Evolutionary conservation across 164 flowering plant species (phyloP).

Genomic region (Magnolia changhungtana): DNA sequence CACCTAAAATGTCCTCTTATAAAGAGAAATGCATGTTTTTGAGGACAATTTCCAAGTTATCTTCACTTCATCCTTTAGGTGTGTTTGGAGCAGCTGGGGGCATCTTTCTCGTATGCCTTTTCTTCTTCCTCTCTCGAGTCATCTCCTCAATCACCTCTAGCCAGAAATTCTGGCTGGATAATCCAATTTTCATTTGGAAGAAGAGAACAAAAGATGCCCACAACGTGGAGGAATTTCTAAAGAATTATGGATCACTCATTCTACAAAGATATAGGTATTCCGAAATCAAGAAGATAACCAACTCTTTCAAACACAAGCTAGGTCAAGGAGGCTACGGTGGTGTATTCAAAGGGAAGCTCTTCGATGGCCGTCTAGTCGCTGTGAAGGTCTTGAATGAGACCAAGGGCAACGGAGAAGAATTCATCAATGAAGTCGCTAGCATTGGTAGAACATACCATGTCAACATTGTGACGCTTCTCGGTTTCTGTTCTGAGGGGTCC

Average conservation of each 20-base stretch:
- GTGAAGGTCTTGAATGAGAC: constrained; percentile 33
- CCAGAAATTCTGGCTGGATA: not conserved
- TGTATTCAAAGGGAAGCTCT: constrained; percentile 42
- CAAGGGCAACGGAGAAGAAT: constrained; percentile 8
- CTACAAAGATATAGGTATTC: constrained; percentile 28
- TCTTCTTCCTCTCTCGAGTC: not conserved
- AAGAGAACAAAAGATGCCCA: not conserved
- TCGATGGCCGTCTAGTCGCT: constrained; percentile 32
- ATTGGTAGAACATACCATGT: constrained; percentile 35
- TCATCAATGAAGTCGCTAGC: constrained; percentile 34
- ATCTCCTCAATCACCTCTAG: not conserved
- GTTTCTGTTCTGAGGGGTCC: constrained; percentile 32
- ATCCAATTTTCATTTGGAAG: not conserved
- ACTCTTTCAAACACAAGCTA: constrained; percentile 32
- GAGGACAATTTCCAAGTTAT: not conserved
- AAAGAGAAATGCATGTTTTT: not conserved
- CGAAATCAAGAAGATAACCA: constrained; percentile 36
- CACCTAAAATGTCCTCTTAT: not conserved
- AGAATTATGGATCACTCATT: constrained; percentile 16
- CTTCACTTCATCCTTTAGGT: constrained; percentile 7
- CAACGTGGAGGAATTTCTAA: constrained; percentile 14
- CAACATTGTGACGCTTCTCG: constrained; percentile 31
- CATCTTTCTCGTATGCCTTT: constrained; percentile 4
- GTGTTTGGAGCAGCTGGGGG: constrained; percentile 3
- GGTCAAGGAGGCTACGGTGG: constrained; percentile 45